Percentiles rank a stretch among this genome's conserved stretches.
phyloP scores from a whole-genome alignment of 192 early-diverging fungal species.

The Pilobolus umbonatus region DNA sequence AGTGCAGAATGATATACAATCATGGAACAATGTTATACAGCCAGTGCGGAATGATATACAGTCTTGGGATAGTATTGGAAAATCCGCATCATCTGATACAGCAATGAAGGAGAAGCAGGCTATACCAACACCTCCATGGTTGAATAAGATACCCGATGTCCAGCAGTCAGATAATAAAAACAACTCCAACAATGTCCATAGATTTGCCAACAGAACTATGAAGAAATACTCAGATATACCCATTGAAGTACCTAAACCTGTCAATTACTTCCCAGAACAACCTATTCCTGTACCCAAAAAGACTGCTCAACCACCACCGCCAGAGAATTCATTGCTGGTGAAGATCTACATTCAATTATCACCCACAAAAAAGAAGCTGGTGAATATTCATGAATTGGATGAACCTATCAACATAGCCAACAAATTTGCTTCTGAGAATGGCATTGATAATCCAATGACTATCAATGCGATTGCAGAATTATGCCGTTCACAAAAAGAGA shows the following conservation, averaged over 20 bases:
- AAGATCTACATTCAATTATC: background rate
- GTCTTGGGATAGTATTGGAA: background rate
- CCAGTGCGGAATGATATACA: background rate
- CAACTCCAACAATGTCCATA: background rate
- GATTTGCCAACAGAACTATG: conserved; percentile 1
- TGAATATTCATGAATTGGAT: too few relatives aligned
- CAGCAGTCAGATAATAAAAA: background rate
- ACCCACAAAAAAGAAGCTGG: background rate
- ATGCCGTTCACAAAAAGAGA: conserved; percentile 4
- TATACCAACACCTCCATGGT: too few relatives aligned
- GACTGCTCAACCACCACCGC: conserved; percentile 1
- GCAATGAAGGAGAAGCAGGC: too few relatives aligned
- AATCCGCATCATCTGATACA: too few relatives aligned
- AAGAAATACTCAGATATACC: conserved; percentile 5
- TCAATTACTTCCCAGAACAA: background rate
- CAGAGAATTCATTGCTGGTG: background rate
- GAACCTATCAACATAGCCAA: too few relatives aligned
- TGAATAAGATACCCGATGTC: too few relatives aligned
- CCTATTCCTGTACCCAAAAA: background rate
- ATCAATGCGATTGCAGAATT: too few relatives aligned
- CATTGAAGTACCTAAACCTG: conserved; percentile 5
- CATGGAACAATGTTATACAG: background rate
- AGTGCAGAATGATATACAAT: background rate
- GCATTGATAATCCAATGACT: too few relatives aligned
- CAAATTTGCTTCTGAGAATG: too few relatives aligned